Percentiles rank a stretch among this genome's conserved stretches.
These are phyloP conservation scores for Tuber melanosporum DNA, from an alignment of 495 filamentous ascomycete genomes.

Conservation along the genomic window DNA sequence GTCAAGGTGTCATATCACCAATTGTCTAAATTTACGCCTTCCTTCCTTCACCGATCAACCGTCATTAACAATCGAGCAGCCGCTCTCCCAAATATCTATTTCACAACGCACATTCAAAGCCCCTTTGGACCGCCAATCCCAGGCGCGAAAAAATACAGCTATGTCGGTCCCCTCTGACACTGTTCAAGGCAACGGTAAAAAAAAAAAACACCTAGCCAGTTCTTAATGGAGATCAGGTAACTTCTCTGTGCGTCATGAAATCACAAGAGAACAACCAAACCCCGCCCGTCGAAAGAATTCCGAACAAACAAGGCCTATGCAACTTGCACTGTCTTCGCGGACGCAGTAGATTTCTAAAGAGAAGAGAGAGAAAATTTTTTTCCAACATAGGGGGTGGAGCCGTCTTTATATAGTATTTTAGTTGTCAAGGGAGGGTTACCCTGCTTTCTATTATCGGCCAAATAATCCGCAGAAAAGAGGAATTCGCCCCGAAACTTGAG, in stretches of 20 bases:
- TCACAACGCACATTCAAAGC: background rate
- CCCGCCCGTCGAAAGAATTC: conserved; percentile 30
- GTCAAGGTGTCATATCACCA: background rate
- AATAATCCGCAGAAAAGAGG: background rate
- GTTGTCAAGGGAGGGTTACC: conserved; percentile 11
- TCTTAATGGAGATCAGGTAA: conserved; percentile 35
- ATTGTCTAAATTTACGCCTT: background rate
- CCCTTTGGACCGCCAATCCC: background rate
- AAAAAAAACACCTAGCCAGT: conserved; percentile 30
- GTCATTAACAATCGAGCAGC: background rate
- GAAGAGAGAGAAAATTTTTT: background rate
- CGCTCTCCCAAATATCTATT: background rate
- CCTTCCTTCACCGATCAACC: background rate
- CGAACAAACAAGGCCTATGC: conserved; percentile 10
- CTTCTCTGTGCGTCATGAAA: conserved; percentile 33
- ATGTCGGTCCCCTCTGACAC: conserved; percentile 37
- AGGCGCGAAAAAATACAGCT: background rate
- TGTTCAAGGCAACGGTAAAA: conserved; percentile 28
- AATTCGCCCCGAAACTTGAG: background rate
- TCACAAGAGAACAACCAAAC: conserved; percentile 32
- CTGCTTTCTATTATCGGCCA: conserved; percentile 2
- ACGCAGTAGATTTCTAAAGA: conserved; percentile 17
- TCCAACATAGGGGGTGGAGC: background rate
- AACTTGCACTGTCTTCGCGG: conserved; percentile 28
- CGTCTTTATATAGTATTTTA: conserved; percentile 9